Base-by-base conservation (phyloP, 2,329 filamentous ascomycete genomes). In the Ceratocystis alfenasii region DNA sequence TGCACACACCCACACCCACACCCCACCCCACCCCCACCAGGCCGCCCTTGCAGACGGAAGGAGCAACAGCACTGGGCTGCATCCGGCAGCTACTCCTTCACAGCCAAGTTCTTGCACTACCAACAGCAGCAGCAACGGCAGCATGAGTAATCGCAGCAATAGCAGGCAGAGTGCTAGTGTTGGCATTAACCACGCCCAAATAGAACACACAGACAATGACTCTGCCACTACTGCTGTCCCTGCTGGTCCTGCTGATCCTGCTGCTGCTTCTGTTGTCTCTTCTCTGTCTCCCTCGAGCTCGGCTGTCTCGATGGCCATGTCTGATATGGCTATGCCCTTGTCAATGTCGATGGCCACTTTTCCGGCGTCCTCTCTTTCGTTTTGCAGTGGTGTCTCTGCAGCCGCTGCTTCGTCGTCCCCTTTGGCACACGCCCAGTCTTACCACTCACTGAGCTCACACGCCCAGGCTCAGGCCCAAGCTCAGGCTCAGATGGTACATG, bases 31-130 rank as follows among this genome's bases (percentile, higher is more conserved):
- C 53, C 25, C 53, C 53, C 53, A 57, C 25, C 22, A 28, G 10
- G 10, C 53, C 17, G 53, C 53, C 53, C 53, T 33, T 57, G 53
- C 53, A 57, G 53, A 33, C 53, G 53, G 53, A 30, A 57, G 53
- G 53, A 57, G 53, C 48, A 50, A 22, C 53, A 50, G 48, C 28
- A 30, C 53, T 57, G 53, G 53, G 53, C 53, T 57, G 53, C 53
- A 57, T 57, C 53, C 53, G 53, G 53, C 53, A 57, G 8, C 53
- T 57, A 28, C 53, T 33, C 7, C 53, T 12, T 30, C 25, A 5
- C n/a, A 17, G 22, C 30, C 53, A n/a, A 22, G n/a, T 30, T 30
- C 25, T 28, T 55, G n/a, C n/a, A 53, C n/a, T 12, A 53, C 15
- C 36, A 41, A 5, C 36, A 41, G 8, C 33, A 36, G 36, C 8